A percentile compares a stretch with the other conserved stretches of the same genome.
phyloP scores from a whole-genome alignment of 371 early-diverging fungal species.

The Smittium culicis region DNA sequence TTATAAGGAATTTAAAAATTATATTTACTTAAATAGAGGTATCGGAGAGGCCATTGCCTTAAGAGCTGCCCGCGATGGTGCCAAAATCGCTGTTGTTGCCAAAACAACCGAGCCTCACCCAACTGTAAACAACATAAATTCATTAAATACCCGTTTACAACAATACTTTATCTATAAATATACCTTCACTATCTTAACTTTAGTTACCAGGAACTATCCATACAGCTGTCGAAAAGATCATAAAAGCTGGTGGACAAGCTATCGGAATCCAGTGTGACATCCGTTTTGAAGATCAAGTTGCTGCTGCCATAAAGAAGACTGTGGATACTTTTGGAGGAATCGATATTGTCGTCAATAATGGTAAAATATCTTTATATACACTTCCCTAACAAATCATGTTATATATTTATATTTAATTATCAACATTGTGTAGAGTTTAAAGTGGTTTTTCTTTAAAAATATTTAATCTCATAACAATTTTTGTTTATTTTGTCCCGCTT shows the following conservation, averaged over 20 bases:
- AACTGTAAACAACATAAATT: slow-evolving; percentile 20
- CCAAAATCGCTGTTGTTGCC: slow-evolving; percentile 59
- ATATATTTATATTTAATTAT: too few relatives aligned
- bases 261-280: slow-evolving; percentile 67
- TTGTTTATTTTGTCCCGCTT: too few relatives aligned
- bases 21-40: too few relatives aligned
- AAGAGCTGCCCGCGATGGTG: slow-evolving; percentile 51
- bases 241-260: slow-evolving; percentile 55
- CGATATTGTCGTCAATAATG: slow-evolving; percentile 67
- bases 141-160: background rate
- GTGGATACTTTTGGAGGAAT: slow-evolving; percentile 53
- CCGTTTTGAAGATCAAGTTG: slow-evolving; percentile 56
- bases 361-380: too few relatives aligned
- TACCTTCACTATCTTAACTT: background rate
- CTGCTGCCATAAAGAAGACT: slow-evolving; percentile 46
- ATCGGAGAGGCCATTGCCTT: slow-evolving; percentile 65
- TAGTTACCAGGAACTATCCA: slow-evolving; percentile 63
- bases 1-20: too few relatives aligned
- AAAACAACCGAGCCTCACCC: slow-evolving; percentile 64
- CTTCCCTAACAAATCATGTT: too few relatives aligned
- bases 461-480: background rate
- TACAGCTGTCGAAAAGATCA: slow-evolving; percentile 57
- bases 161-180: background rate
- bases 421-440: too few relatives aligned
- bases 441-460: too few relatives aligned